Evolutionary conservation across 2,329 filamentous ascomycete species (phyloP), one percentile per base, ranked within the genome.

Genomic region (Diaporthe citri): DNA sequence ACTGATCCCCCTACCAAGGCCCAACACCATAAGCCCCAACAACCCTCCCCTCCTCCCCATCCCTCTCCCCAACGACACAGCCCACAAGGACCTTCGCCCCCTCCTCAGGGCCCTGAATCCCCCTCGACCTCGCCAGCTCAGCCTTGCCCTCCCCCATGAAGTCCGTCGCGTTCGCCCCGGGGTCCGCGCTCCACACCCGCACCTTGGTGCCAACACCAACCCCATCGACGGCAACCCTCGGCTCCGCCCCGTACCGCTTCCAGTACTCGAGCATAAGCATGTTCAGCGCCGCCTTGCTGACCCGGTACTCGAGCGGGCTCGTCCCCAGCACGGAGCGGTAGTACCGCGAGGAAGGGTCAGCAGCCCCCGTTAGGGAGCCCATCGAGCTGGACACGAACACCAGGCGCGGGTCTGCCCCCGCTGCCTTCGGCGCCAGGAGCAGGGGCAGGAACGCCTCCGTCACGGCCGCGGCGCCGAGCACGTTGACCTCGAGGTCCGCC

Each of bases 231-330:
- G 28, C 22, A 3, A 41, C 56, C 34, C 62, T 51, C 10, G 39
- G 34, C 67, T 52, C 57, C 56, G 55, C 43, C 41, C 55, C 73
- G 4, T 60, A 55, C 12, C 74, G 71, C 51, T 73, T 75, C 56
- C 72, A 74, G 15, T 79, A 78, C 76, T 78, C 69, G 43, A 71
- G 41, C 62, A 79, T 80, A 41, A 79, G 39, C 81, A 82, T 81
- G 70, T 82, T 81, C 12, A 82, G 71, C 4, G 79, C 81, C 17
- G 80, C 74, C 75, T 81, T 82, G 78, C 78, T 80, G 2, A 76
- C 71, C 8, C 77, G 70, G 71, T 82, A 82, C 17, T 77, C 71
- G 12, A 71, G 72, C 34, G 71, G 69, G 62, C 72, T 74, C 25
- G 62, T 62, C 31, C 7, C 74, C 4, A 76, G 75, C n/a, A 71